Percentiles rank a stretch among this genome's conserved stretches.
Conservation (phyloP, 2,329 filamentous ascomycete genomes). For the Cercospora sesami region DNA sequence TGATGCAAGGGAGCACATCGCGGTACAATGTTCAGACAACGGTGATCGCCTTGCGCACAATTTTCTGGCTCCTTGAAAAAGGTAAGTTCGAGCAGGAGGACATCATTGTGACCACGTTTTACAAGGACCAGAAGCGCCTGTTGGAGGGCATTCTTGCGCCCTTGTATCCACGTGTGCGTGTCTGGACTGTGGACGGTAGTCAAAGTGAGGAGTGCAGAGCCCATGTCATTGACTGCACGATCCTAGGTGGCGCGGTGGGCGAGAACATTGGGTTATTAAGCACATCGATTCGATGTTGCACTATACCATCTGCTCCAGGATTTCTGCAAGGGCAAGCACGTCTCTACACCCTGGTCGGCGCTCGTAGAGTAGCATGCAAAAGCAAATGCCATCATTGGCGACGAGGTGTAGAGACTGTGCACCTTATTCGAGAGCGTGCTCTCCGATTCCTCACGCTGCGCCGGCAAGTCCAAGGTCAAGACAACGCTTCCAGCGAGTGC, state of each 20-base stretch:
- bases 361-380: too few relatives aligned
- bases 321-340: not conserved
- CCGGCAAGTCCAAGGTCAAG: too few relatives aligned
- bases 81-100: not conserved
- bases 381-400: too few relatives aligned
- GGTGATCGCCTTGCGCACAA: not conserved
- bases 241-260: not conserved
- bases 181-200: not conserved
- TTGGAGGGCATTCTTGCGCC: not conserved
- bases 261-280: not conserved
- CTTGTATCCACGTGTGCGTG: not conserved
- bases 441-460: too few relatives aligned
- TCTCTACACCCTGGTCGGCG: too few relatives aligned
- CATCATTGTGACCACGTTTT: not conserved
- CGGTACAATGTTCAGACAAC: not conserved
- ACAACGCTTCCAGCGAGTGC: too few relatives aligned
- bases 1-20: not conserved
- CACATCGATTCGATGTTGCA: not conserved
- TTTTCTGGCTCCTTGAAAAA: not conserved
- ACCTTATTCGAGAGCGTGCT: too few relatives aligned
- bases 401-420: too few relatives aligned
- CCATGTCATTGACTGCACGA: not conserved
- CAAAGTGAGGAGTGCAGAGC: not conserved
- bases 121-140: not conserved
- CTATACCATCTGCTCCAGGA: not conserved